Conservation (phyloP, 2,329 filamentous ascomycete species). For the Aspergillus quadrilineatus region DNA sequence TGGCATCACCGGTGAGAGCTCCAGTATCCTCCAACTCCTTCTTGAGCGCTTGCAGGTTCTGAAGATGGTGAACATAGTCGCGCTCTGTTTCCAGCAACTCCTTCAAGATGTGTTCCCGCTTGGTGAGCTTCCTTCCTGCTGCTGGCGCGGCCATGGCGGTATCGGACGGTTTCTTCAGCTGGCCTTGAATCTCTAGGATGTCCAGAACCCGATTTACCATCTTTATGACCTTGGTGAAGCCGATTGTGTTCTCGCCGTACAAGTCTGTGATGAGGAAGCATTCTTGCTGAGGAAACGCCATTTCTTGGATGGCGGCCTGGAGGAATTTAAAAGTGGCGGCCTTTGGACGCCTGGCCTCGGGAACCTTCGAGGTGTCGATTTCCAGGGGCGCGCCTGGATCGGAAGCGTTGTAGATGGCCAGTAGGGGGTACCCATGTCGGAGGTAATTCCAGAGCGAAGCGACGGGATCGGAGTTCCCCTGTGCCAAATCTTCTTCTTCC, state of each 20-base stretch:
- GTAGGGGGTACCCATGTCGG: constrained; percentile 76
- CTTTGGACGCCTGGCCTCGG: constrained; percentile 77
- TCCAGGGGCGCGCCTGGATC: constrained; percentile 67
- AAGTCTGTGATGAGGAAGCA: constrained; percentile 91
- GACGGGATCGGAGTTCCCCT: constrained; percentile 71
- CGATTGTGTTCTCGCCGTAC: constrained; percentile 90
- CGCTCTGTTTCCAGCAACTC: constrained; percentile 93
- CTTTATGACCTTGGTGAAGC: constrained; percentile 94
- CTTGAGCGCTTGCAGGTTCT: constrained; percentile 90
- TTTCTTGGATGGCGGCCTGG: constrained; percentile 78
- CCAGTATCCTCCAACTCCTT: constrained; percentile 85
- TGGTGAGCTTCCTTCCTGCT: constrained; percentile 58
- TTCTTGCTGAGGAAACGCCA: constrained; percentile 75
- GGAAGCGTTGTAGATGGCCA: constrained; percentile 85
- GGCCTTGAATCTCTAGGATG: constrained; percentile 73
- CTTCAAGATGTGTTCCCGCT: constrained; percentile 84
- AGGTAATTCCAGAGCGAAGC: constrained; percentile 88
- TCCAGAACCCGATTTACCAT: constrained; percentile 92
- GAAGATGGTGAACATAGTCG: constrained; percentile 96
- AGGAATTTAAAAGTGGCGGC: constrained; percentile 90
- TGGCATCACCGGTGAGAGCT: constrained; percentile 80
- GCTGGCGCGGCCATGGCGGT: constrained; percentile 45
- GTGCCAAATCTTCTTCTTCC: constrained; percentile 64
- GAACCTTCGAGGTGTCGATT: constrained; percentile 62
- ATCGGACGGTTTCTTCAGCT: constrained; percentile 65